Base-by-base conservation (phyloP, 2,329 filamentous ascomycete genomes). In the Aphanoascus verrucosus region DNA sequence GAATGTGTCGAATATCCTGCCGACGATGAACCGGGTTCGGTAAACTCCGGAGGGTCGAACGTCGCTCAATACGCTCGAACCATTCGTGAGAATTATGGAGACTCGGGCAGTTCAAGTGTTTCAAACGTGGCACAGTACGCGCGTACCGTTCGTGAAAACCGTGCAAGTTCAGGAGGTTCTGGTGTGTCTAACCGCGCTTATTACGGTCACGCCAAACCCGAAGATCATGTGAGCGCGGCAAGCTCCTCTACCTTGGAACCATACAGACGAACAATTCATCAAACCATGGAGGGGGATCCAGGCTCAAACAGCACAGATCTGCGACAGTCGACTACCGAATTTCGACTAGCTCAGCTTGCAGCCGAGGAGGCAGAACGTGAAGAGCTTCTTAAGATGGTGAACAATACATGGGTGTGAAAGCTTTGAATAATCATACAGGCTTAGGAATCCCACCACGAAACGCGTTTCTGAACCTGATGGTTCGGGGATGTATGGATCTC, bases 321-420 rank as follows among this genome's bases (percentile, higher is more conserved):
- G n/a, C 47, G 52, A 7, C 37, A 45, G 3, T 57, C 57, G 2
- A 58, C 55, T 38, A 23, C 35, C 12, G 52, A 55, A 8, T 57
- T 55, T 38, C 49, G 47, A 37, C 53, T 55, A 32, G 37, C 41
- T 5, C 55, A 57, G 42, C 19, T 55, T 50, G 50, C 35, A 34
- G 48, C 54, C 15, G 57, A 54, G 35, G 28, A 12, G 2, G n/a
- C n/a, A 5, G 48, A 48, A 41, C 49, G 45, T 15, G 55, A 55
- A 40, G 28, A 42, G 5, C 53, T 58, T 40, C 20, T 57, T 17
- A 46, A 35, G 7, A 48, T 58, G 44, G 53, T 58, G 9, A 47
- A 54, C 20, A 38, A 49, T 41, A 34, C 48, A 6, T 57, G 49
- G 55, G 50, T 23, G 12, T n/a, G 14, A 19, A 47, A 40, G 23